These are phyloP conservation scores for Phytophthora idaei DNA, from an alignment of 352 stramenopile species.

Conservation along the genomic window DNA sequence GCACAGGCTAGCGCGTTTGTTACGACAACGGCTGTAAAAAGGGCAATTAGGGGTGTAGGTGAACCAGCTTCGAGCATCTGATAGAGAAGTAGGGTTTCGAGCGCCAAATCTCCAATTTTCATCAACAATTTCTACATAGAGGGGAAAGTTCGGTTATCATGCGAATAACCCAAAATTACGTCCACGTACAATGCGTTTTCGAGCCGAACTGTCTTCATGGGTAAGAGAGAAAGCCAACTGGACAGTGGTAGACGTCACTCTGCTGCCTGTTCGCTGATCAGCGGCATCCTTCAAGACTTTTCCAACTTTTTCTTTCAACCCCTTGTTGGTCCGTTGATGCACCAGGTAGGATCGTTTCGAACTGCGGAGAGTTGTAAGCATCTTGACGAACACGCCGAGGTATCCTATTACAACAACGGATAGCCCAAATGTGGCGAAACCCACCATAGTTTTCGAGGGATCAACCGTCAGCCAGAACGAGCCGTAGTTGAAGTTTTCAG, in stretches of 20 bases:
- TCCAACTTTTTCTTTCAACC: not conserved
- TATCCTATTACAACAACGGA: constrained; percentile 22
- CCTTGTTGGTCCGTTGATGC: not conserved
- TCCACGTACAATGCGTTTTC: constrained; percentile 24
- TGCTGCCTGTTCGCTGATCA: not conserved
- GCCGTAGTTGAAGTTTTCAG: constrained; percentile 31
- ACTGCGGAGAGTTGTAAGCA: constrained; percentile 4
- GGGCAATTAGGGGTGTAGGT: too few relatives aligned
- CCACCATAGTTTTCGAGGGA: constrained; percentile 9
- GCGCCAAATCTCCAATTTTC: too few relatives aligned
- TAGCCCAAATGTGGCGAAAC: constrained; percentile 16
- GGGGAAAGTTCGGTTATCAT: too few relatives aligned
- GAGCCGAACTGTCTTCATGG: not conserved
- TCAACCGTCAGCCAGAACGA: constrained; percentile 39
- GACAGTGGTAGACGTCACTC: not conserved
- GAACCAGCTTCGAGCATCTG: too few relatives aligned
- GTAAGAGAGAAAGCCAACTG: not conserved
- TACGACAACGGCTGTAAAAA: too few relatives aligned
- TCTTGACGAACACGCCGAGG: constrained; percentile 13
- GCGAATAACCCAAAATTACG: not conserved
- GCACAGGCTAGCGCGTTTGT: too few relatives aligned
- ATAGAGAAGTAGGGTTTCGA: too few relatives aligned
- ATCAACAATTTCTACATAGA: too few relatives aligned
- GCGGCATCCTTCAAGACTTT: not conserved
- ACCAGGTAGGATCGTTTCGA: constrained; percentile 3